Percentiles rank a stretch among this genome's conserved stretches.
Evolutionary conservation across 2,329 filamentous ascomycete genomes (phyloP).

Genomic region (Fusarium miscanthi): DNA sequence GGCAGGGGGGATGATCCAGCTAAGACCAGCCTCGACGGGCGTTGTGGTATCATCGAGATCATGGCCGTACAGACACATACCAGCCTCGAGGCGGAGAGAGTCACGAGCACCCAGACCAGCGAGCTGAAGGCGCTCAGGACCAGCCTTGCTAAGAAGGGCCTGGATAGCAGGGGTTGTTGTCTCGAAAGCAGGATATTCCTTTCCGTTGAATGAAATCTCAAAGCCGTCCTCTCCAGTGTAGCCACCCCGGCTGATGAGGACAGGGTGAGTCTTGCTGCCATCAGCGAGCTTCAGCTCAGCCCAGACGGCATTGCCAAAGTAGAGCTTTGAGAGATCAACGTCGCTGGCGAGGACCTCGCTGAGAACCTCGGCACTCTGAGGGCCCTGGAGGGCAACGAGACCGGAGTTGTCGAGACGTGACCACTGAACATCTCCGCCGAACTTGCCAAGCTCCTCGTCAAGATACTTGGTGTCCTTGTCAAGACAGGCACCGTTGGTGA

Average conservation of each 20-base stretch:
- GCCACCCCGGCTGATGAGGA: constrained; percentile 84
- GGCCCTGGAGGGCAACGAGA: constrained; percentile 90
- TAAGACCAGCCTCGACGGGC: constrained; percentile 66
- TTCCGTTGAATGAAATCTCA: constrained; percentile 81
- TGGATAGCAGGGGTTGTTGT: constrained; percentile 69
- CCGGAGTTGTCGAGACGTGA: constrained; percentile 77
- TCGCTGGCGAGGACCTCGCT: constrained; percentile 67
- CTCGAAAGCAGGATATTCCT: constrained; percentile 54
- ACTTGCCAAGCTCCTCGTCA: constrained; percentile 71
- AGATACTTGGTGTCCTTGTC: constrained; percentile 89
- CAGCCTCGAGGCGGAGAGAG: constrained; percentile 91
- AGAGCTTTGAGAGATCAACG: constrained; percentile 72
- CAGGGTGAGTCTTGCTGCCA: constrained; percentile 54
- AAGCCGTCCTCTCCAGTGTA: constrained; percentile 99
- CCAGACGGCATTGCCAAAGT: constrained; percentile 82
- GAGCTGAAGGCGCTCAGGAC: constrained; percentile 73
- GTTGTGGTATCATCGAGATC: constrained; percentile 85
- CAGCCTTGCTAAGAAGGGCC: constrained; percentile 73
- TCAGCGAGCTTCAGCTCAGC: constrained; percentile 72
- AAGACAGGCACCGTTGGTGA: constrained; percentile 93
- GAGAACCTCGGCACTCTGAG: constrained; percentile 77
- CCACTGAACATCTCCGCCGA: constrained; percentile 70
- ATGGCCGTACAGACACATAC: constrained; percentile 99
- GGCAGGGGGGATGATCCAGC: constrained; percentile 87
- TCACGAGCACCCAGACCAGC: constrained; percentile 93